Evolutionary conservation across 1,284 basidiomycete genomes (phyloP).

Genomic region (Xerocomus tenax): DNA sequence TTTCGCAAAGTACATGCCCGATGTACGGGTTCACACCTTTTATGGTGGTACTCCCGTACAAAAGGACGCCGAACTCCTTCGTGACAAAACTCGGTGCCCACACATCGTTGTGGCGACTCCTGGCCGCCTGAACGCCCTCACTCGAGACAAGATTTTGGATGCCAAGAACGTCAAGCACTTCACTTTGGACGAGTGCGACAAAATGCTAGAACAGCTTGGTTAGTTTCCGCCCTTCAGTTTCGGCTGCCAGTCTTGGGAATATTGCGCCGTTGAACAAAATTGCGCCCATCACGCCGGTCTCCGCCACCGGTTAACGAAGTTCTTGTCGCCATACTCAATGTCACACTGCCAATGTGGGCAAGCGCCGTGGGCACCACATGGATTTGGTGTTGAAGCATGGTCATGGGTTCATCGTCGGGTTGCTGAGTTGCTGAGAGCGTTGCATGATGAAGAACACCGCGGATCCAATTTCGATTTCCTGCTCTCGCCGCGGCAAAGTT

Average conservation of each 20-base stretch:
- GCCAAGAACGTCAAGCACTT: slow-evolving; percentile 96
- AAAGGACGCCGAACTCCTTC: slow-evolving; percentile 90
- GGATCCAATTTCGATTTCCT: slow-evolving; percentile 14
- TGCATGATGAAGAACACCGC: slow-evolving; percentile 25
- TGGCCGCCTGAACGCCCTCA: slow-evolving; percentile 87
- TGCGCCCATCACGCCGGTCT: slow-evolving; percentile 36
- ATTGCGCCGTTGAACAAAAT: slow-evolving; percentile 36
- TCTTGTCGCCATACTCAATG: slow-evolving; percentile 49
- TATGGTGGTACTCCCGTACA: slow-evolving; percentile 94
- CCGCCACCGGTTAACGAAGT: slow-evolving; percentile 31
- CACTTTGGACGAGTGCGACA: slow-evolving; percentile 99
- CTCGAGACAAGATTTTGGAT: slow-evolving; percentile 87
- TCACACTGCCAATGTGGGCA: slow-evolving; percentile 40
- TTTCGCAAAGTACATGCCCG: slow-evolving; percentile 99
- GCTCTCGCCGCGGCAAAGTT: slow-evolving; percentile 15
- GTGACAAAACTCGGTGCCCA: slow-evolving; percentile 95
- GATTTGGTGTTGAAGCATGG: slow-evolving; percentile 30
- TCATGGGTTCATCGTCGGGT: slow-evolving; percentile 29
- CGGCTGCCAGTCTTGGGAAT: slow-evolving; percentile 36
- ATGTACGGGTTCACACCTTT: slow-evolving; percentile 94
- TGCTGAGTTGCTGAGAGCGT: slow-evolving; percentile 28
- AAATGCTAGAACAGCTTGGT: slow-evolving; percentile 99
- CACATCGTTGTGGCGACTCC: slow-evolving; percentile 99
- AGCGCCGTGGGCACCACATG: slow-evolving; percentile 31
- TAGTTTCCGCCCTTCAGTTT: slow-evolving; percentile 69